Conservation (phyloP, 441 rosid genomes). For the Erodium trifolium region DNA sequence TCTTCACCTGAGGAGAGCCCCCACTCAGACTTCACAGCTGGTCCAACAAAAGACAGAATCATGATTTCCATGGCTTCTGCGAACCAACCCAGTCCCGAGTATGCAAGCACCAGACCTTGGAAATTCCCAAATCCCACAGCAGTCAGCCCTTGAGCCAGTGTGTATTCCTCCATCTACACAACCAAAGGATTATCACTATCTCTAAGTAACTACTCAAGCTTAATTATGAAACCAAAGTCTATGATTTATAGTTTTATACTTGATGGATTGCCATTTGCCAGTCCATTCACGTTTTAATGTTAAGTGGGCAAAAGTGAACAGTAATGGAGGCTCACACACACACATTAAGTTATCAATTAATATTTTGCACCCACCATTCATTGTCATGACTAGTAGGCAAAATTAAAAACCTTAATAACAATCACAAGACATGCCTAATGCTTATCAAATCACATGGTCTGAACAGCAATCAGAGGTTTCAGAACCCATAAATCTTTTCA, state of each 20-base stretch:
- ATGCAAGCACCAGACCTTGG: conserved; percentile 59
- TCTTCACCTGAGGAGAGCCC: conserved; percentile 61
- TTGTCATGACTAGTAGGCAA: too few species aligned
- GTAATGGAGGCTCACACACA: background rate
- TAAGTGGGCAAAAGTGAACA: background rate
- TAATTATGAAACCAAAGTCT: background rate
- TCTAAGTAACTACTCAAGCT: background rate
- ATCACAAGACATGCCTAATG: too few species aligned
- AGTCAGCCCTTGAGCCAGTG: conserved; percentile 79
- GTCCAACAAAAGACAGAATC: conserved; percentile 86
- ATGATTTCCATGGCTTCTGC: conserved; percentile 98
- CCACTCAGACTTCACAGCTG: conserved; percentile 71
- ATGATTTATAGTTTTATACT: background rate
- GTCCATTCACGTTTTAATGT: background rate
- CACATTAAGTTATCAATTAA: background rate
- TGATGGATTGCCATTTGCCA: background rate
- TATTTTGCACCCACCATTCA: background rate
- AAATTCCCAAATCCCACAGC: conserved; percentile 79
- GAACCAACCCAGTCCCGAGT: conserved; percentile 89
- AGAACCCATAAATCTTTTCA: background rate
- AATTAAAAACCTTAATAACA: too few species aligned
- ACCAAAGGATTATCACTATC: background rate
- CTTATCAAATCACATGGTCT: background rate
- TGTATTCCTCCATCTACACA: conserved; percentile 51
- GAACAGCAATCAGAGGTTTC: too few species aligned